Evolutionary conservation across 495 filamentous ascomycete genomes (phyloP), one percentile per base, ranked within the genome.

Genomic region (Penicillium macrosclerotiorum): DNA sequence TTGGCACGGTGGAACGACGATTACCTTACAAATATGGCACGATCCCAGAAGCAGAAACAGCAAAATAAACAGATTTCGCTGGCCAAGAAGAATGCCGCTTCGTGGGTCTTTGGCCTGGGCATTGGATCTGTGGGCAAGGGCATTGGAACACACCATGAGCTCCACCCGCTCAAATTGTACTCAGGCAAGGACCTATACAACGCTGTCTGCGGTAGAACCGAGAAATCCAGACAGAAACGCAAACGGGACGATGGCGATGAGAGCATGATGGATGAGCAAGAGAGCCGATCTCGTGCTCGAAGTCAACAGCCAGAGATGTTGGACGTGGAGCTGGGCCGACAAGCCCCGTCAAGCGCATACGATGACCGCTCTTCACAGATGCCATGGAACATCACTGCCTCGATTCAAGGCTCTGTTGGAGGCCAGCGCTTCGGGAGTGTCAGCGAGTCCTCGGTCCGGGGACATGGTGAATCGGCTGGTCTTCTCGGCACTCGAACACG

Each of bases 371-470:
- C 80, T 8, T 79, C 75, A 2, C 74, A 76, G 25, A 80, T 88
- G 75, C 85, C 85, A 31, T 89, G 85, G 85, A 88, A 88, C 52
- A 74, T 81, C 52, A 79, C 71, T 16, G 76, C 79, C 19, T 86
- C 83, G 3, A 50, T 77, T 3, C 72, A 78, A 33, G 78, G 77
- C 39, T 84, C 82, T 17, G 64, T 68, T n/a, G 71, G 67, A 14
- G 67, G 63, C 4, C 71, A 71, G 39, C 73, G 74, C 26, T 57
- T 81, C 19, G 65, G 74, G 8, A 78, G 73, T 35, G 67, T 73
- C 8, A 79, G 76, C 47, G 82, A 83, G 14, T 68, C 83, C 11
- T 64, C 75, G 1, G n/a, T n/a, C n/a, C n/a, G n/a, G n/a, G n/a
- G n/a, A n/a, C n/a, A n/a, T n/a, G n/a, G n/a, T n/a, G n/a, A n/a